phyloP scores from a whole-genome alignment of 257 asterid species.

The Lycium barbarum region DNA sequence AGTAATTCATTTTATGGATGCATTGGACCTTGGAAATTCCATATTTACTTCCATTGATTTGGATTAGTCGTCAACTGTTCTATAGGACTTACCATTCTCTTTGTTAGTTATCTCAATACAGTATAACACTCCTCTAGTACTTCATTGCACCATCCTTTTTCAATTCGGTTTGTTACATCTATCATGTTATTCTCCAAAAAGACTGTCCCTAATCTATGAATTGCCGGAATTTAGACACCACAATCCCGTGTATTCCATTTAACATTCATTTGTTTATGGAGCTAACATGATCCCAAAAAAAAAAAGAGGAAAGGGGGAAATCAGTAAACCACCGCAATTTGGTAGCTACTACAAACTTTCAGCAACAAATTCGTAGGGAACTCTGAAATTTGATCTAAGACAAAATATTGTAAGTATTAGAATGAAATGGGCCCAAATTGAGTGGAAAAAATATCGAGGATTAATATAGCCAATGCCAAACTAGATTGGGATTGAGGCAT shows the following conservation, averaged over 20 bases:
- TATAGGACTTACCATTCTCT: neutral
- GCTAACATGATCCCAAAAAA: neutral
- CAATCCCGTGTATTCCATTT: neutral
- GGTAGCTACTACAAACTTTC: constrained; percentile 4
- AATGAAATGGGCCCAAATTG: neutral
- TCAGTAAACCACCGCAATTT: constrained; percentile 13
- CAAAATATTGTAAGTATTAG: neutral
- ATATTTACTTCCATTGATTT: neutral
- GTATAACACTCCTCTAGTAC: constrained; percentile 7
- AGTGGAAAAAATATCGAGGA: neutral
- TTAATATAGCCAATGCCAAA: constrained; percentile 11
- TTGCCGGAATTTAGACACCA: neutral
- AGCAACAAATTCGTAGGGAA: neutral
- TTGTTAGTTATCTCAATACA: neutral
- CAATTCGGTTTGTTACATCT: neutral
- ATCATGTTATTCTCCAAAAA: constrained; percentile 14
- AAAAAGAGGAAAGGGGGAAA: neutral
- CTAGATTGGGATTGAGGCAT: neutral
- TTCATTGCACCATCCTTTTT: neutral
- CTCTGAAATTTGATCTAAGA: neutral
- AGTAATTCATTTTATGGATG: neutral
- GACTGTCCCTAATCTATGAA: neutral
- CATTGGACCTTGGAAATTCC: neutral
- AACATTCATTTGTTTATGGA: neutral
- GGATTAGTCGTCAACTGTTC: neutral